phyloP scores from a whole-genome alignment of 164 flowering plant genomes.

The Kalanchoe fedtschenkoi region DNA sequence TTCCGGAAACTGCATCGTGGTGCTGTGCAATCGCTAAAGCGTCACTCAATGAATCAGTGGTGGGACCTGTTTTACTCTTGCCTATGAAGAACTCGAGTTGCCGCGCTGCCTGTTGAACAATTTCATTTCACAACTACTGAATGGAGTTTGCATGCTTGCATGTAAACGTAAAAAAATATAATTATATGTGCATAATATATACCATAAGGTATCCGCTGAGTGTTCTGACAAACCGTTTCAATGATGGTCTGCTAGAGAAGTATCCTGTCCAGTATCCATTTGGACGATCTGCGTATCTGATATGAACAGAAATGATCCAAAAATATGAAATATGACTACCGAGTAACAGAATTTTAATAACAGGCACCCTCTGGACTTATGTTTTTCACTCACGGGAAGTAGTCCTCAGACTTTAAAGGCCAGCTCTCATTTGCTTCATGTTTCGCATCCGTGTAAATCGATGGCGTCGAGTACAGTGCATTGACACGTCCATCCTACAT shows the following conservation, averaged over 20 bases:
- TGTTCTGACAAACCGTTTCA: constrained; percentile 70
- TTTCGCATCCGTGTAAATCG: constrained; percentile 85
- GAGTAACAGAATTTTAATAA: neutral
- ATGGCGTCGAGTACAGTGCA: constrained; percentile 89
- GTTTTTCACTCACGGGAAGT: constrained; percentile 66
- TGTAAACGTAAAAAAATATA: neutral
- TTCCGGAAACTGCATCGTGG: constrained; percentile 96
- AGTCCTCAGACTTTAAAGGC: constrained; percentile 86
- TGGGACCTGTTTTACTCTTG: constrained; percentile 41
- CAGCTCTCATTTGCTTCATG: constrained; percentile 53
- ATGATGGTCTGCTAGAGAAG: constrained; percentile 78
- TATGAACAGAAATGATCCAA: constrained; percentile 11
- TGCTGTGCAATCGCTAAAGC: constrained; percentile 93
- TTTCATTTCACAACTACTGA: neutral
- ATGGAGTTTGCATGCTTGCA: constrained; percentile 1
- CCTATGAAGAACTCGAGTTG: constrained; percentile 79
- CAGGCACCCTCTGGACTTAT: neutral
- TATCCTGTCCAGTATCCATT: constrained; percentile 97
- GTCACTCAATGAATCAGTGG: constrained; percentile 62
- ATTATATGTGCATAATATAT: neutral
- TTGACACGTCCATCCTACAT: constrained; percentile 92
- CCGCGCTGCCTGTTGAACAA: constrained; percentile 60
- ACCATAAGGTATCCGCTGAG: constrained; percentile 88
- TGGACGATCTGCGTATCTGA: constrained; percentile 81
- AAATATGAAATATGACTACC: neutral